Base-by-base conservation (phyloP, 1,284 basidiomycete genomes). In the Ganoderma multipileum region DNA sequence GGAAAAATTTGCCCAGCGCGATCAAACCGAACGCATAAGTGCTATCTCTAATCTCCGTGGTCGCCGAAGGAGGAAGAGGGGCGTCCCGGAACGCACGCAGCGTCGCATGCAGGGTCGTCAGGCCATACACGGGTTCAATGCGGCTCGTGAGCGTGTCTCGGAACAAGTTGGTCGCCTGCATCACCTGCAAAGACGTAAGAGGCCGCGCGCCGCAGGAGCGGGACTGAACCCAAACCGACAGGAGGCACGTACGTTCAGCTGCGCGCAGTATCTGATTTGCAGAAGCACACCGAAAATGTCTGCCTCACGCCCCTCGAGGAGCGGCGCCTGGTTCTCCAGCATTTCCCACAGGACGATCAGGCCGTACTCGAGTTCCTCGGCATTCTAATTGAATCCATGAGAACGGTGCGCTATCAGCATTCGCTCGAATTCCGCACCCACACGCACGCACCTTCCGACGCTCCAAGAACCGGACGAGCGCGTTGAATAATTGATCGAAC, bases 21-120 rank as follows among this genome's bases (percentile, higher is more conserved):
- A 94, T 89, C 68, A 95, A 83, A 1, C 92, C 94, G 78, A 94
- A 95, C 3, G 92, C 92, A 77, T 90, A 92, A 2, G 91, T 89
- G 14, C 87, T 81, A 20, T 89, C 83, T 76, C 88, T 92, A 65
- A 85, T 82, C 42, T 88, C 86, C 41, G 78, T 80, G 57, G 83
- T 84, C 23, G 83, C 78, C 23, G 76, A 75, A 30, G 77, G 68
- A 5, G 86, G 85, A 47, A 81, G 73, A 20, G 86, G 78, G 67
- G 89, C 84, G 3, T 83, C 79, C 42, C 88, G 82, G 81, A 94
- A 95, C 16, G 85, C 76, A 38, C 87, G 85, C 59, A 95, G 76
- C 74, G 86, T 87, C 28, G 89, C 89, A 71, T 94, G 91, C 81
- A 95, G 86, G 6, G 91, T 93, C 18, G 92, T 93, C 72, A 95